Evolutionary conservation across 169 alveolate genomes (phyloP).

Genomic region (Eimeria maxima): DNA sequence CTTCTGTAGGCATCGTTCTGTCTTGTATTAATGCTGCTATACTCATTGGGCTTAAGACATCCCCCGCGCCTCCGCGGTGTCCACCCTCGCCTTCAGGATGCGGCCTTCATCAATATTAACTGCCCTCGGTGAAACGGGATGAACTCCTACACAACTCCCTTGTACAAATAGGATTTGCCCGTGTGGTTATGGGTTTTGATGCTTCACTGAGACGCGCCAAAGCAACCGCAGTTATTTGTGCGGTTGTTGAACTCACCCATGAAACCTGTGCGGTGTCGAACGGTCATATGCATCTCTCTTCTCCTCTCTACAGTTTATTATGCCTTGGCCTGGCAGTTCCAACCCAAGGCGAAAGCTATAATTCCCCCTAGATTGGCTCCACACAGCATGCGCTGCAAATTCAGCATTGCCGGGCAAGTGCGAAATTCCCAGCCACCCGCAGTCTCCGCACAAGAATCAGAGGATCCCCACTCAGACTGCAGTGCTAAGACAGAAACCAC

Average conservation of each 20-base stretch:
- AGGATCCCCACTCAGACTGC: neutral
- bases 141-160: neutral
- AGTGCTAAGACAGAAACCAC: neutral
- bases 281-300: neutral
- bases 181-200: neutral
- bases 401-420: neutral
- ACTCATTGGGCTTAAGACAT: neutral
- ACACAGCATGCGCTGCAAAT: neutral
- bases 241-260: neutral
- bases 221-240: neutral
- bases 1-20: neutral
- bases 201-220: neutral
- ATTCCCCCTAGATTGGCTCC: neutral
- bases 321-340: slow-evolving; percentile 1
- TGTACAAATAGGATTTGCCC: neutral
- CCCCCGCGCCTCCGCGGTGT: neutral
- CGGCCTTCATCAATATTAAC: neutral
- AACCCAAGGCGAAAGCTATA: neutral
- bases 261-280: neutral
- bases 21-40: neutral
- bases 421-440: neutral
- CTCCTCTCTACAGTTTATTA: neutral
- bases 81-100: neutral
- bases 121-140: neutral
- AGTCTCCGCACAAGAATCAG: neutral